Conservation (phyloP, 768 basidiomycete genomes). For the Trametes cingulata region DNA sequence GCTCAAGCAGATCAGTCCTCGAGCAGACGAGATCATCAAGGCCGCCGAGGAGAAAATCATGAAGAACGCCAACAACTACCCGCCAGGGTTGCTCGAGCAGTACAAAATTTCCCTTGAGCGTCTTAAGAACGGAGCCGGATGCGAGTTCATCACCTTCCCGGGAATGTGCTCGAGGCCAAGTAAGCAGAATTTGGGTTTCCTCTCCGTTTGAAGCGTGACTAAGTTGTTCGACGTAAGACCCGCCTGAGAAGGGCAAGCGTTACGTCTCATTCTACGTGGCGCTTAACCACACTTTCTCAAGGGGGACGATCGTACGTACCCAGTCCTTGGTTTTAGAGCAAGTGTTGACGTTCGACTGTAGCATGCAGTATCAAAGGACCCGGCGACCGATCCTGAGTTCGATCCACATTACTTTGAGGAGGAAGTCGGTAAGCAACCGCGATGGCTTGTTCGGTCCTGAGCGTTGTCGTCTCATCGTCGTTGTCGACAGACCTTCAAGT, state of each 20-base stretch:
- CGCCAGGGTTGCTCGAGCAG: slow-evolving; percentile 42
- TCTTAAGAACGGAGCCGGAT: slow-evolving; percentile 28
- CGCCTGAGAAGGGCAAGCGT: slow-evolving; percentile 40
- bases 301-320: slow-evolving; percentile 48
- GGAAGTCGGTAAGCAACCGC: slow-evolving; percentile 27
- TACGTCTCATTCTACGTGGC: slow-evolving; percentile 42
- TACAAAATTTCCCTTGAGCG: slow-evolving; percentile 40
- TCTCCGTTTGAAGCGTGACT: too few relatives aligned
- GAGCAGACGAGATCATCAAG: slow-evolving; percentile 26
- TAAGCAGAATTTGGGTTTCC: slow-evolving; percentile 16
- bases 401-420: slow-evolving; percentile 38
- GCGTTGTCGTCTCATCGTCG: background rate
- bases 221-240: slow-evolving; percentile 26
- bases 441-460: background rate
- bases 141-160: slow-evolving; percentile 37
- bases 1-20: slow-evolving; percentile 24
- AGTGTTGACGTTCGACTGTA: slow-evolving; percentile 14
- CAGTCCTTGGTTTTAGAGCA: background rate
- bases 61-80: slow-evolving; percentile 24
- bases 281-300: slow-evolving; percentile 47
- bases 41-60: slow-evolving; percentile 29
- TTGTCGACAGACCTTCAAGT: slow-evolving; percentile 31
- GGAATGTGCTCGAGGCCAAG: slow-evolving; percentile 28
- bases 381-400: slow-evolving; percentile 29
- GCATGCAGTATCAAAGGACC: slow-evolving; percentile 34